Percentiles rank a stretch among this genome's conserved stretches.
Evolutionary conservation across 202 grass and related monocot genomes (phyloP).

Genomic region (Setaria viridis): DNA sequence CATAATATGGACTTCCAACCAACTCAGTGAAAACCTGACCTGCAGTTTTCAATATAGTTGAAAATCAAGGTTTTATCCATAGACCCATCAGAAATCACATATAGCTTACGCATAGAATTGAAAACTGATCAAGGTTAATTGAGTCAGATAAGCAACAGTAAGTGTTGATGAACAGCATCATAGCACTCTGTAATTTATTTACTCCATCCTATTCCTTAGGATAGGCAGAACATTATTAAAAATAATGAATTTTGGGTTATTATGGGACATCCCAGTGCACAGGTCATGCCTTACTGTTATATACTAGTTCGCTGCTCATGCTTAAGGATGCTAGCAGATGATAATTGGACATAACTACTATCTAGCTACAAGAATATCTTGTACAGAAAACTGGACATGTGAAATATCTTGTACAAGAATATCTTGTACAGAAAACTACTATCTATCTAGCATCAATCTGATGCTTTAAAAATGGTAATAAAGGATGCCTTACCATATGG

Average conservation of each 20-base stretch:
- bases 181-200: not conserved
- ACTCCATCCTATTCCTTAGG: not conserved
- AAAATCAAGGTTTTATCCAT: slow-evolving; percentile 5
- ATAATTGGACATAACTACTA: not conserved
- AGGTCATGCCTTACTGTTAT: not conserved
- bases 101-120: not conserved
- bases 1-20: slow-evolving; percentile 94
- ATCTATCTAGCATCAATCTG: not conserved
- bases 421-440: too few species aligned
- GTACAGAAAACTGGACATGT: not conserved
- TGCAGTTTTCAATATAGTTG: slow-evolving; percentile 44
- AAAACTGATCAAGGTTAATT: slow-evolving; percentile 12
- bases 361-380: slow-evolving; percentile 3
- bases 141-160: slow-evolving; percentile 25
- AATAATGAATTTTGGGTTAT: not conserved
- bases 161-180: not conserved
- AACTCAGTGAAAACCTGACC: slow-evolving; percentile 90
- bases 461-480: not conserved
- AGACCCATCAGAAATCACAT: slow-evolving; percentile 13
- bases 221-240: not conserved
- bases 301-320: not conserved
- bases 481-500: not conserved
- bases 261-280: not conserved
- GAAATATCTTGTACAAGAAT: not conserved
- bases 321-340: slow-evolving; percentile 18